Base-by-base conservation (phyloP, 2,329 filamentous ascomycete genomes). In the Fusarium sp. region DNA sequence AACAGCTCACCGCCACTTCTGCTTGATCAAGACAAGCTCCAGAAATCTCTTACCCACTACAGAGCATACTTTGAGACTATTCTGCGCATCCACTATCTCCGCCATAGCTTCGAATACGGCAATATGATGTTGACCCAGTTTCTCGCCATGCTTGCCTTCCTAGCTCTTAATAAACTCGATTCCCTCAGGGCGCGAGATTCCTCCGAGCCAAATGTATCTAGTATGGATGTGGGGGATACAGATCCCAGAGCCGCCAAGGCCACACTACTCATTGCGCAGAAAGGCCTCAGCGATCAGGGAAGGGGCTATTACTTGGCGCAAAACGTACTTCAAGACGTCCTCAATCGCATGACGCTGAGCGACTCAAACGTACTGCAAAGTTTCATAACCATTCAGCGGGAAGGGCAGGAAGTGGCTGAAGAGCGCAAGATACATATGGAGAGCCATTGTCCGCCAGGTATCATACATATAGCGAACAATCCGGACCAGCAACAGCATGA, bases 71-170 rank as follows among this genome's bases (percentile, higher is more conserved):
- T 71, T 28, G 68, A 71, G 33, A 71, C 64, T 1, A 21, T 71
- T 11, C n/a, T 69, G 21, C 64, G 64, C 1, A 67, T 71, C 6
- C 61, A 68, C 28, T 71, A 71, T 44, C 60, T 71, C 8, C 64
- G 68, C 7, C 68, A 71, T n/a, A 64, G 68, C 19, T 69, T 69
- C 19, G 64, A 64, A 42, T 54, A 47, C 15, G 59, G 49, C 10
- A 67, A 69, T n/a, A 61, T 57, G 60, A 64, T 71, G 59, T 21
- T 71, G 5, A 49, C 60, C 2, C 49, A 28, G 4, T 71, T 68
- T 10, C 59, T 71, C 13, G 19, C 42, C 3, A 58, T 71, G 40
- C 59, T 71, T 1, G 64, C 54, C 3, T 60, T 56, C 23, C 42
- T 54, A 4, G 35, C 67, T 3, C 35, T 70, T 4, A 38, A 23